These are phyloP conservation scores for Didymella arachidicola DNA, from an alignment of 2,329 filamentous ascomycete species.

Conservation along the genomic window DNA sequence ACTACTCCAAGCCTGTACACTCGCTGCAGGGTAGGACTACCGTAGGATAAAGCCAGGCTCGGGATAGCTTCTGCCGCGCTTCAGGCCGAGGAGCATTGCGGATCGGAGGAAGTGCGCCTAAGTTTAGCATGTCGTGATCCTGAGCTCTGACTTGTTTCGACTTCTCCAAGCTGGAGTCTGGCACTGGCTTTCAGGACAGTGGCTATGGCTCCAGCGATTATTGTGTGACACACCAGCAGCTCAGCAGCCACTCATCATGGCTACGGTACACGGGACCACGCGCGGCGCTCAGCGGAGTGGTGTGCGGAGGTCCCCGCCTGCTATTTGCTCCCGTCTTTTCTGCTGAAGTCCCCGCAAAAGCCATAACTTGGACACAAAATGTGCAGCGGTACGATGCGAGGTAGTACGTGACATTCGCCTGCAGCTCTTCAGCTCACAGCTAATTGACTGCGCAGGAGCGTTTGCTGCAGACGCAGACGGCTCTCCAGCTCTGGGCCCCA, in stretches of 20 bases:
- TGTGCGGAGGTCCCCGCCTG: conserved; percentile 20
- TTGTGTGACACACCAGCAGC: conserved; percentile 10
- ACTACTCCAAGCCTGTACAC: background rate
- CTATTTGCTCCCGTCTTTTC: conserved; percentile 21
- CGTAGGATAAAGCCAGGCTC: background rate
- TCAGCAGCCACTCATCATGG: conserved; percentile 19
- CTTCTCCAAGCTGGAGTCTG: background rate
- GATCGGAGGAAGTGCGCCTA: conserved; percentile 7
- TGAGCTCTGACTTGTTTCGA: background rate
- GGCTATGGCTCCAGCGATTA: background rate
- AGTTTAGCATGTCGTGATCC: conserved; percentile 16
- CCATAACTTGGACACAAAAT: conserved; percentile 24
- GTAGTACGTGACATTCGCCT: conserved; percentile 23
- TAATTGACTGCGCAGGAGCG: conserved; percentile 25
- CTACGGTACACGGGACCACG: conserved; percentile 19
- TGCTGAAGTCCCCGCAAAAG: conserved; percentile 21
- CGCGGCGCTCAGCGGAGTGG: conserved; percentile 21
- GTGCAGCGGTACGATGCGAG: conserved; percentile 40
- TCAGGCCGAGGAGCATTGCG: conserved; percentile 17
- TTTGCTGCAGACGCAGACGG: conserved; percentile 47
- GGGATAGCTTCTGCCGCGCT: conserved; percentile 14
- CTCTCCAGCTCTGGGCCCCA: conserved; percentile 45
- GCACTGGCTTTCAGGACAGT: too few species aligned
- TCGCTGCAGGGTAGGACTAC: background rate
- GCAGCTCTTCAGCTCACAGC: conserved; percentile 1